Base-by-base conservation (phyloP, 2,329 filamentous ascomycete genomes). In the Lecanoromycetidae sp. region DNA sequence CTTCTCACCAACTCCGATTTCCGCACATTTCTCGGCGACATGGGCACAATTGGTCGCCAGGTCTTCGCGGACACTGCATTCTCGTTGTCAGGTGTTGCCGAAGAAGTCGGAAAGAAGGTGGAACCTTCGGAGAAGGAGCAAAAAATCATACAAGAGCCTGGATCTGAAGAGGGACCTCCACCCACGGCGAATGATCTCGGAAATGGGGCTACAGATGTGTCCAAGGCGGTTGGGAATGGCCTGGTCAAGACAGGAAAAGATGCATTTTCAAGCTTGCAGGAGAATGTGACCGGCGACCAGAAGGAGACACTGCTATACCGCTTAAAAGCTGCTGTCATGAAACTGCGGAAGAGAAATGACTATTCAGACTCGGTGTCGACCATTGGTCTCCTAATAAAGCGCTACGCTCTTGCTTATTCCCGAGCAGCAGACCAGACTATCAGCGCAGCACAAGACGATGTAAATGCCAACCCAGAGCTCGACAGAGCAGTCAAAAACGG, bases 1-100 rank as follows among this genome's bases (percentile, higher is more conserved):
- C 74, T 95, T 1, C 69, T 96, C 35, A 87, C 85, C 12, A 96
- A 96, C 60, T 80, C 83, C 0, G 87, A 95, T 58, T 95, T 96
- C 62, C 80, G 88, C 32, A 71, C 88, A 5, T 87, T 96, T 57
- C 69, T 95, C 36, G 77, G 81, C 9, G 90, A 96, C 57, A 66
- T 94, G 33, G 79, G 80, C 37, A 80, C 80, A 0, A 76, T 95
- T 38, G 84, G 82, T 10, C 79, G 84, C 34, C 83, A 94, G 60
- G 81, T 96, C 0, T 87, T 95, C 60, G 80, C 79, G 43, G 88
- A 95, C 57, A 87, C 87, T 2, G 86, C 87, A 0, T 81, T 86
- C 52, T 82, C 84, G 0, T 62, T 94, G 5, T 85, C 87, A 0
- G 73, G 80, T 13, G 83, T 81, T 1, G 87, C 88, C 0, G 76